Percentiles rank a stretch among this genome's conserved stretches.
These are phyloP conservation scores for Xylaria arbuscula DNA, from an alignment of 2,329 filamentous ascomycete species.

Conservation along the genomic window DNA sequence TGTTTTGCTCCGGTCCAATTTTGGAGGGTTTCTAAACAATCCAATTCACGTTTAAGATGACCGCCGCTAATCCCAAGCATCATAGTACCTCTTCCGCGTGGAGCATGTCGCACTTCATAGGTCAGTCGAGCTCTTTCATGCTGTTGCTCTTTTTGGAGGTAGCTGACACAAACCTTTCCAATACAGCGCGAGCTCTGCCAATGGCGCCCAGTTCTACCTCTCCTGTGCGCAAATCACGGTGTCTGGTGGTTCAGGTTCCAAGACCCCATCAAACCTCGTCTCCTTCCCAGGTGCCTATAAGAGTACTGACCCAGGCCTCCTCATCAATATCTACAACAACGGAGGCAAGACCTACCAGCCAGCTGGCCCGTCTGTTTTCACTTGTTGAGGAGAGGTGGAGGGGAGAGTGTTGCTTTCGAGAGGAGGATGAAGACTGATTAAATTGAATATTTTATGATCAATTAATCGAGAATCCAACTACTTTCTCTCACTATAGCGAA, in stretches of 20 bases:
- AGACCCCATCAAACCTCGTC: slow-evolving; percentile 44
- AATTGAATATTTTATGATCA: too few species aligned
- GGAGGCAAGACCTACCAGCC: slow-evolving; percentile 46
- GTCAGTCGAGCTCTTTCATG: slow-evolving; percentile 9
- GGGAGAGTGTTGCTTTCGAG: background rate
- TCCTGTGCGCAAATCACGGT: slow-evolving; percentile 52
- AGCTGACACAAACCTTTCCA: slow-evolving; percentile 6
- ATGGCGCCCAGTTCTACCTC: slow-evolving; percentile 54
- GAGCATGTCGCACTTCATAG: slow-evolving; percentile 53
- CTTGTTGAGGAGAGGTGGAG: slow-evolving; percentile 11
- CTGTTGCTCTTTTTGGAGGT: background rate
- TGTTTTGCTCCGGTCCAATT: background rate
- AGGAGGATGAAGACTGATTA: background rate
- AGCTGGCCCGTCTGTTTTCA: slow-evolving; percentile 38
- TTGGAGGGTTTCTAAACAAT: background rate
- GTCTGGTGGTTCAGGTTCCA: slow-evolving; percentile 48
- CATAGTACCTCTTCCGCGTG: slow-evolving; percentile 52
- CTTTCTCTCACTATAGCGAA: too few species aligned
- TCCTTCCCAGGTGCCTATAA: slow-evolving; percentile 54
- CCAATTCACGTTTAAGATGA: background rate
- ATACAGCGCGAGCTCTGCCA: slow-evolving; percentile 43
- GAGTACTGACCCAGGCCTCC: slow-evolving; percentile 49
- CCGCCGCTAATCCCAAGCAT: background rate
- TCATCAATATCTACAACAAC: slow-evolving; percentile 51
- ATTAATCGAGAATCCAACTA: too few species aligned